Percentiles rank a stretch among this genome's conserved stretches.
phyloP scores from a whole-genome alignment of 768 basidiomycete species.

The Leccinum arenicola region DNA sequence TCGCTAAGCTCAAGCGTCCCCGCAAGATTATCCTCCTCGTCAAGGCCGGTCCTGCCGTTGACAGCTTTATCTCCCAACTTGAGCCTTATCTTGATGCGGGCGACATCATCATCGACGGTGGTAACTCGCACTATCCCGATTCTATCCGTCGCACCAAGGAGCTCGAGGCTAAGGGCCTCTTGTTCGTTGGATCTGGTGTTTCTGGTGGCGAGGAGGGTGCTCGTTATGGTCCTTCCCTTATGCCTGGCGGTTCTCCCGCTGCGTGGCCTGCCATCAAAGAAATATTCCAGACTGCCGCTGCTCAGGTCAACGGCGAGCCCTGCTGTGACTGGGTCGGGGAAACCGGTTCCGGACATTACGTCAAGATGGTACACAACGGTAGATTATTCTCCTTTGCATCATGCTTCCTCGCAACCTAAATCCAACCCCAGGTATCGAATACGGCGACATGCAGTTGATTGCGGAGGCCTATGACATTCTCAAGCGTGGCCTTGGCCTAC shows the following conservation, averaged over 20 bases:
- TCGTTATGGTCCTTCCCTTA: conserved; percentile 93
- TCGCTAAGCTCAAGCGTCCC: conserved; percentile 88
- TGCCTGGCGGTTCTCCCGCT: conserved; percentile 93
- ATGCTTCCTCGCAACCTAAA: conserved; percentile 6
- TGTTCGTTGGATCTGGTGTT: conserved; percentile 98
- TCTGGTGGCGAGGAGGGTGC: conserved; percentile 99
- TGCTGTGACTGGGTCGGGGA: conserved; percentile 99
- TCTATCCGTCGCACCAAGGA: conserved; percentile 92
- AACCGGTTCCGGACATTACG: conserved; percentile 94
- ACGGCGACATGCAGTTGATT: conserved; percentile 99
- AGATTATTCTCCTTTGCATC: conserved; percentile 18
- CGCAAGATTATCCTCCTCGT: conserved; percentile 98
- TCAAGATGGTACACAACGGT: conserved; percentile 99
- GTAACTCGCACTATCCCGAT: conserved; percentile 99
- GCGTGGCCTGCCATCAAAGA: conserved; percentile 98
- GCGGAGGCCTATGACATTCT: conserved; percentile 99
- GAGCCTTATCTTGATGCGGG: conserved; percentile 88
- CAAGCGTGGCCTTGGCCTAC: conserved; percentile 88
- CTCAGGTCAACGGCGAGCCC: conserved; percentile 91
- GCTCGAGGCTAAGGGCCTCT: conserved; percentile 89
- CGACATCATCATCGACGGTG: conserved; percentile 99
- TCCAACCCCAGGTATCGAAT: conserved; percentile 81
- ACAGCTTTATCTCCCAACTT: conserved; percentile 90
- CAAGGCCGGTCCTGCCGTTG: conserved; percentile 95
- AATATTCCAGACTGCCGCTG: conserved; percentile 98